Evolutionary conservation across 371 early-diverging fungal species (phyloP).

Genomic region (Cokeromyces recurvatus): DNA sequence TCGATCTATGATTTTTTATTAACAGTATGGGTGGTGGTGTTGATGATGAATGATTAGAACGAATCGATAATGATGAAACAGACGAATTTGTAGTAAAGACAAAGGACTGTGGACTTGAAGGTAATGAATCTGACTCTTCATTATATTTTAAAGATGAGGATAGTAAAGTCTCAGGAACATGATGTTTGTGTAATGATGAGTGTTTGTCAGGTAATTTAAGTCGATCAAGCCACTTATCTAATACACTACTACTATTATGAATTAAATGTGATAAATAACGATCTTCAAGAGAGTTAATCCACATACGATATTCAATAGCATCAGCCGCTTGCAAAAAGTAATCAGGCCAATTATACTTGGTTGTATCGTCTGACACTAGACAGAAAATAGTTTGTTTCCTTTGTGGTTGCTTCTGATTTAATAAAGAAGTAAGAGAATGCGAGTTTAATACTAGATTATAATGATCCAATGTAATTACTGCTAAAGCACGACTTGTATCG

Average conservation of each 20-base stretch:
- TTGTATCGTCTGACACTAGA: constrained; percentile 25
- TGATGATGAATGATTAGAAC: too few relatives aligned
- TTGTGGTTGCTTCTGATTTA: constrained; percentile 11
- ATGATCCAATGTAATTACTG: constrained; percentile 26
- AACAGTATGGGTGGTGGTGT: too few relatives aligned
- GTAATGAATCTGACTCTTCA: too few relatives aligned
- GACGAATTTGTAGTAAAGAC: too few relatives aligned
- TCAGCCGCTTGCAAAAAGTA: constrained; percentile 32
- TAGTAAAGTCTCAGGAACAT: too few relatives aligned
- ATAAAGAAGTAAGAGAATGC: constrained; percentile 5
- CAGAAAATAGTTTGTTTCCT: constrained; percentile 21
- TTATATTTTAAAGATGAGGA: too few relatives aligned
- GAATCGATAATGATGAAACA: too few relatives aligned
- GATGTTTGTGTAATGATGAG: too few relatives aligned
- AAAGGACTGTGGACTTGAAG: too few relatives aligned
- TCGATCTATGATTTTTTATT: too few relatives aligned
- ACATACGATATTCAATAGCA: constrained; percentile 17
- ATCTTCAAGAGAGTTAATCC: constrained; percentile 23
- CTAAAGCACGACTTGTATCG: constrained; percentile 23
- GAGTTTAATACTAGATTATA: constrained; percentile 20
- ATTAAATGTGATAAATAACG: too few relatives aligned
- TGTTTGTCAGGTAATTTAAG: constrained; percentile 32
- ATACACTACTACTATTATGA: constrained; percentile 26
- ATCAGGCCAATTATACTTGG: constrained; percentile 26
- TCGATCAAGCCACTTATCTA: constrained; percentile 42